Evolutionary conservation across 2,329 filamentous ascomycete species (phyloP).

Genomic region (Botrytis elliptica): DNA sequence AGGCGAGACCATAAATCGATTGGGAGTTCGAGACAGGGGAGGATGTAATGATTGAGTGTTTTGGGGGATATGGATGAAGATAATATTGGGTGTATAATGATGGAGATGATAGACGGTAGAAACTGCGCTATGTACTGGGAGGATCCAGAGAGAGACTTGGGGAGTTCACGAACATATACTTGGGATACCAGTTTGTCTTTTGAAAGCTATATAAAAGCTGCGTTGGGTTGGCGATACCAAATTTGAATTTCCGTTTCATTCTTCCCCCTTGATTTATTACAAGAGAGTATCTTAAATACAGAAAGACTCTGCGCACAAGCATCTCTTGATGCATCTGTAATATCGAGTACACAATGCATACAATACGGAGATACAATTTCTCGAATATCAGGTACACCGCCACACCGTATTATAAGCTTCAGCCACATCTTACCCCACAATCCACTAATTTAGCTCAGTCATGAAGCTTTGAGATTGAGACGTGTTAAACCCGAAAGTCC

Average conservation of each 20-base stretch:
- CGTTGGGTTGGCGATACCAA: background rate
- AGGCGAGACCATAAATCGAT: constrained; percentile 8
- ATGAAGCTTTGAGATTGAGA: constrained; percentile 24
- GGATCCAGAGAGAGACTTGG: background rate
- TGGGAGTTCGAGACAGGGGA: background rate
- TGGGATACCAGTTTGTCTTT: constrained; percentile 2
- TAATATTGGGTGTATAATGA: background rate
- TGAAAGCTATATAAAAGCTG: background rate
- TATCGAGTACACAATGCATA: background rate
- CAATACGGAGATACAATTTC: background rate
- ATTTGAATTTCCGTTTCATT: background rate
- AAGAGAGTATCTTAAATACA: background rate
- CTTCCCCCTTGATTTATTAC: background rate
- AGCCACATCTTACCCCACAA: constrained; percentile 30
- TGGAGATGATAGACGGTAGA: background rate
- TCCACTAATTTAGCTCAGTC: constrained; percentile 22
- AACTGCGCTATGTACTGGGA: background rate
- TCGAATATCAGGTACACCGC: background rate
- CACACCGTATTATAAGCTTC: constrained; percentile 10
- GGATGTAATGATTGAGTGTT: background rate
- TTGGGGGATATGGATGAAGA: background rate
- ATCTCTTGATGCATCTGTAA: constrained; percentile 3
- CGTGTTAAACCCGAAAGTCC: constrained; percentile 28
- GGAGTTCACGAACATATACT: background rate
- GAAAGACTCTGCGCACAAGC: background rate